Conservation (phyloP, 257 asterid genomes). For the Rubia yunnanensis region DNA sequence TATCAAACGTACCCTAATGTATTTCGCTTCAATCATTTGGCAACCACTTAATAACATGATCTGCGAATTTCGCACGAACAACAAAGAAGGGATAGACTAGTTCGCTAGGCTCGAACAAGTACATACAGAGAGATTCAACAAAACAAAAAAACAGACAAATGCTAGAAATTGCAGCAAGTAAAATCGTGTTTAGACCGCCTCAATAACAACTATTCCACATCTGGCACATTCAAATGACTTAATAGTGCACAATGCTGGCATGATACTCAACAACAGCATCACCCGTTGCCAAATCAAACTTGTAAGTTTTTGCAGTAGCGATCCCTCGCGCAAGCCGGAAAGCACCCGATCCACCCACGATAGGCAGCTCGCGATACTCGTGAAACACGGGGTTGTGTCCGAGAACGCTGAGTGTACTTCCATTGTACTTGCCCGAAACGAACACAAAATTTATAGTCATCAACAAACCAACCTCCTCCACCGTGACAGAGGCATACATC, state of each 20-base stretch:
- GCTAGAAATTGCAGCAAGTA: too few relatives aligned
- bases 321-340: constrained; percentile 38
- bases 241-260: constrained; percentile 7
- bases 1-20: too few relatives aligned
- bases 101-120: too few relatives aligned
- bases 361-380: constrained; percentile 29
- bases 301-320: constrained; percentile 23
- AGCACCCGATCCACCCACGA: constrained; percentile 33
- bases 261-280: constrained; percentile 17
- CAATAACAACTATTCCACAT: too few relatives aligned
- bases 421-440: constrained; percentile 21
- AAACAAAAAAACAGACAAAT: too few relatives aligned
- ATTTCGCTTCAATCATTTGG: too few relatives aligned
- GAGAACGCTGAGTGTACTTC: constrained; percentile 22
- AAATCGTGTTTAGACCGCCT: too few relatives aligned
- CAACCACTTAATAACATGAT: too few relatives aligned
- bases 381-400: constrained; percentile 23
- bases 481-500: constrained; percentile 16
- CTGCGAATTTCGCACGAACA: too few relatives aligned
- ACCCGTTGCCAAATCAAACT: constrained; percentile 6
- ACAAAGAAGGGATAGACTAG: too few relatives aligned
- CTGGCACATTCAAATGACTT: background rate
- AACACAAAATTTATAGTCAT: constrained; percentile 27
- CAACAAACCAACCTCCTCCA: constrained; percentile 19
- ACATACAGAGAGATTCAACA: too few relatives aligned